Conservation (phyloP, 1,284 basidiomycete species). For the Leccinum fallax region DNA sequence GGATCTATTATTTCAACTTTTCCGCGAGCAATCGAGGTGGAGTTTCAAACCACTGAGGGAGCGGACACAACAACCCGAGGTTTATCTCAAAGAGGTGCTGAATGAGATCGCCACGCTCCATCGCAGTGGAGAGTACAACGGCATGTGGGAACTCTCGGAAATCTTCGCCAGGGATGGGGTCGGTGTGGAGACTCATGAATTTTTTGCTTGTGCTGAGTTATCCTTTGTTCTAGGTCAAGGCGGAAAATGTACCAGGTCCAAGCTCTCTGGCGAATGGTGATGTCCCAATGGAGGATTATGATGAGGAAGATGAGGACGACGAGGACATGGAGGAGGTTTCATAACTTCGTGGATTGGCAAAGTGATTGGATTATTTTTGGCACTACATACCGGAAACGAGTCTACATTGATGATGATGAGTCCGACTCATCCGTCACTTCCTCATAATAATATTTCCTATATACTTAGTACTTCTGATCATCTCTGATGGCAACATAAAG, state of each 20-base stretch:
- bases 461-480: no score
- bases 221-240: conserved; percentile 50
- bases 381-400: background rate
- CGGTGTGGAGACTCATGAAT: conserved; percentile 37
- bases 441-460: no score
- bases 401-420: no score
- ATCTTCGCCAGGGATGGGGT: conserved; percentile 65
- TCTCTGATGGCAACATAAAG: no score
- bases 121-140: conserved; percentile 76
- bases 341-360: conserved; percentile 17
- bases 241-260: conserved; percentile 53
- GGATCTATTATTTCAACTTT: conserved; percentile 82
- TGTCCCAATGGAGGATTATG: conserved; percentile 45
- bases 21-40: conserved; percentile 84
- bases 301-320: conserved; percentile 42
- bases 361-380: background rate
- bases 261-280: conserved; percentile 35
- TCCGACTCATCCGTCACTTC: no score
- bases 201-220: conserved; percentile 33
- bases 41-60: conserved; percentile 78
- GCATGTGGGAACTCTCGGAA: conserved; percentile 69
- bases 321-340: conserved; percentile 62
- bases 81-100: conserved; percentile 87
- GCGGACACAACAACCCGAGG: conserved; percentile 88
- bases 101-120: conserved; percentile 81